Percentiles rank a stretch among this genome's conserved stretches.
Evolutionary conservation across 176 grass and related monocot species (phyloP).

Genomic region (Themeda triandra): DNA sequence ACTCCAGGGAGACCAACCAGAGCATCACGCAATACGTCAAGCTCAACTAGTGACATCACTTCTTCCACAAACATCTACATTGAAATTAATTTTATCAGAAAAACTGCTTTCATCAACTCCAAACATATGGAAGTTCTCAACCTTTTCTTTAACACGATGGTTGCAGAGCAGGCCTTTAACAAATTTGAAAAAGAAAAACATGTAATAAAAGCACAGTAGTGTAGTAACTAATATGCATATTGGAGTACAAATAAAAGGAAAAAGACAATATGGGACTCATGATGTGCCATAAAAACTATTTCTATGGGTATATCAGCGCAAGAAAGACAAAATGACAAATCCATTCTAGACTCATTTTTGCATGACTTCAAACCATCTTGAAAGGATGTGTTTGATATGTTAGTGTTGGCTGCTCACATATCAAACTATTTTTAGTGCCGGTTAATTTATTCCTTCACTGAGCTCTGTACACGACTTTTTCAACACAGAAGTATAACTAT

Average conservation of each 20-base stretch:
- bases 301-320: not conserved
- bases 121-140: not conserved
- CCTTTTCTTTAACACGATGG: not conserved
- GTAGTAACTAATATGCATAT: not conserved
- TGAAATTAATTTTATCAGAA: constrained; percentile 27
- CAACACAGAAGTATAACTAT: not conserved
- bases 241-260: not conserved
- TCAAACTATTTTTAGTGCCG: not conserved
- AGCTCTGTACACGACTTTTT: not conserved
- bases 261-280: not conserved
- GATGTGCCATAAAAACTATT: not conserved
- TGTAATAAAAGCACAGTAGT: not conserved
- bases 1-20: constrained; percentile 83
- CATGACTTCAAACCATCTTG: not conserved
- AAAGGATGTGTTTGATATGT: not conserved
- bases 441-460: not conserved
- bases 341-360: not conserved
- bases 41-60: constrained; percentile 88
- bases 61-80: constrained; percentile 83
- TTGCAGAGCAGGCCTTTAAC: not conserved
- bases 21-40: constrained; percentile 64
- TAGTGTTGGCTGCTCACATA: not conserved
- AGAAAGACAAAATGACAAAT: not conserved
- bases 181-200: not conserved
- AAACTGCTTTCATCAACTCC: not conserved